Conservation (phyloP, 1,139 yeast genomes). For the Hyphopichia pseudoburtonii region DNA sequence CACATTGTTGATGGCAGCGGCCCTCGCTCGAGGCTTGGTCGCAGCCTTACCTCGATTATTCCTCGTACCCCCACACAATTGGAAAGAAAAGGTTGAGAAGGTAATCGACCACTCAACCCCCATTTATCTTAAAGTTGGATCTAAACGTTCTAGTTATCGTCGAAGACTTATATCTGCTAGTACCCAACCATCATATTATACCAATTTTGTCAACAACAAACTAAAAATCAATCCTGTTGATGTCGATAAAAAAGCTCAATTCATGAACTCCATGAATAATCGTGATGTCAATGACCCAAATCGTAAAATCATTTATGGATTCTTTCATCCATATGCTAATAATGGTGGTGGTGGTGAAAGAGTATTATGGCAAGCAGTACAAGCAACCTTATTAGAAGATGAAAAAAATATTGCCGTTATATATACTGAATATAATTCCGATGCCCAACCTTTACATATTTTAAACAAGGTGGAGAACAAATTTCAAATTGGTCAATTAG, state of each 20-base stretch:
- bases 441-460: constrained; percentile 52
- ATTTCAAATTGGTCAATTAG: constrained; percentile 58
- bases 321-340: constrained; percentile 93
- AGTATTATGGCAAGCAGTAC: constrained; percentile 92
- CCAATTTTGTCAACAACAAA: constrained; percentile 43
- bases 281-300: constrained; percentile 37
- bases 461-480: constrained; percentile 57
- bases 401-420: constrained; percentile 62
- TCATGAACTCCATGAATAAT: constrained; percentile 31
- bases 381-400: constrained; percentile 58
- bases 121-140: constrained; percentile 36
- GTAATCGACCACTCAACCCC: constrained; percentile 37
- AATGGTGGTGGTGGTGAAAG: constrained; percentile 99
- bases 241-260: constrained; percentile 20
- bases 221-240: constrained; percentile 36
- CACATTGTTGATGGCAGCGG: constrained; percentile 11
- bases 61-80: constrained; percentile 45
- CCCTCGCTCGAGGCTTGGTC: constrained; percentile 16
- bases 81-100: constrained; percentile 38
- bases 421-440: constrained; percentile 73
- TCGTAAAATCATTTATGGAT: constrained; percentile 63
- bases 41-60: constrained; percentile 37
- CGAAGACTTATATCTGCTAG: constrained; percentile 56
- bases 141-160: constrained; percentile 47
- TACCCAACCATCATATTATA: constrained; percentile 46